Conservation (phyloP, 495 filamentous ascomycete genomes). For the Penicillium manginii region DNA sequence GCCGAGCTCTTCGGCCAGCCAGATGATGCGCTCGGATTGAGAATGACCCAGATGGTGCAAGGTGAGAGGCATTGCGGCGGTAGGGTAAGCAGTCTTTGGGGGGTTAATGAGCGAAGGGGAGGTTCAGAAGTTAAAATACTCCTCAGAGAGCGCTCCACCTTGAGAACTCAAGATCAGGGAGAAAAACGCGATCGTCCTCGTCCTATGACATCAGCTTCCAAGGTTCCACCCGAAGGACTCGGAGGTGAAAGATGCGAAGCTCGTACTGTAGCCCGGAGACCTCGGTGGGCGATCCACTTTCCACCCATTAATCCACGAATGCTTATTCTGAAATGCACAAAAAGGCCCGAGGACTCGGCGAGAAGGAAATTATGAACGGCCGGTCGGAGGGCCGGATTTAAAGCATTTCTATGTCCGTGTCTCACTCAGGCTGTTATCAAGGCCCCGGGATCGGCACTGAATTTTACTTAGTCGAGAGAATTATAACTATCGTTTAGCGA, state of each 20-base stretch:
- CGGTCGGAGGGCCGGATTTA: neutral
- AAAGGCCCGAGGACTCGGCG: too few species aligned
- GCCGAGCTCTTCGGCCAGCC: conserved; percentile 65
- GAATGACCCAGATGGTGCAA: conserved; percentile 61
- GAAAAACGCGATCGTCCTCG: neutral
- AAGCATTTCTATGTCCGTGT: neutral
- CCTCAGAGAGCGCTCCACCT: neutral
- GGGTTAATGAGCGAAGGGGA: too few species aligned
- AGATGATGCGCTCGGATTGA: conserved; percentile 64
- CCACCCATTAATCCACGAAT: neutral
- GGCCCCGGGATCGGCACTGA: neutral
- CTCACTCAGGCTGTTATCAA: neutral
- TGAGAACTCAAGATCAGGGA: neutral
- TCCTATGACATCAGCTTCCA: neutral
- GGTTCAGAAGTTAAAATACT: neutral
- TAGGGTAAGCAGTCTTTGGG: neutral
- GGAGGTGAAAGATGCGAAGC: too few species aligned
- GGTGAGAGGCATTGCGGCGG: conserved; percentile 35
- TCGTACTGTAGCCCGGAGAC: too few species aligned
- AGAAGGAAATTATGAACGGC: too few species aligned
- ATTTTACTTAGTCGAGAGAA: neutral
- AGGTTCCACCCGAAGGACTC: too few species aligned
- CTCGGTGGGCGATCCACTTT: neutral
- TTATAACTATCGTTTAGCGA: too few species aligned
- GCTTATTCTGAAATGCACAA: too few species aligned